Conservation (phyloP, 495 filamentous ascomycete species). For the Xylaria sp. region DNA sequence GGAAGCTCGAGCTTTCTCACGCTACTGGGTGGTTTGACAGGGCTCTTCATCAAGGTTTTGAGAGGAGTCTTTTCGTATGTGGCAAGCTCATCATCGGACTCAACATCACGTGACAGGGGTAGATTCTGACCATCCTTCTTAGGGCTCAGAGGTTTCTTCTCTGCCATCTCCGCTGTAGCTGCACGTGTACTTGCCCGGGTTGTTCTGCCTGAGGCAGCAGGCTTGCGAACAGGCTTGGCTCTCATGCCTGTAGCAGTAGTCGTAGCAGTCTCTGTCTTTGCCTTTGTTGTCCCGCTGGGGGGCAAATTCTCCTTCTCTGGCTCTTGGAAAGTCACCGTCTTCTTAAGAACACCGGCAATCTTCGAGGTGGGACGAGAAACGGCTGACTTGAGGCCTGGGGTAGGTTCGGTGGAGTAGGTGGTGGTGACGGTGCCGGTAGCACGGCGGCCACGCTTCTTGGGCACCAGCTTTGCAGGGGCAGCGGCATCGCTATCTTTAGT, state of each 20-base stretch:
- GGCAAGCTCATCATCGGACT: slow-evolving; percentile 63
- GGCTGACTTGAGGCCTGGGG: slow-evolving; percentile 45
- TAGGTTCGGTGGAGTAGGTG: slow-evolving; percentile 44
- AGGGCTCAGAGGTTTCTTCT: slow-evolving; percentile 57
- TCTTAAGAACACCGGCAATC: slow-evolving; percentile 46
- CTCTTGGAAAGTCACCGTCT: slow-evolving; percentile 63
- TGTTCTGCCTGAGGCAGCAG: slow-evolving; percentile 33
- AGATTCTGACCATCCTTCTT: slow-evolving; percentile 63
- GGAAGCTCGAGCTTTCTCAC: slow-evolving; percentile 40
- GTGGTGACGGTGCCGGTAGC: slow-evolving; percentile 38
- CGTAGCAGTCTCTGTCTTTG: slow-evolving; percentile 39
- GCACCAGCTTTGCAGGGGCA: slow-evolving; percentile 33
- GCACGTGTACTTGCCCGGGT: slow-evolving; percentile 38
- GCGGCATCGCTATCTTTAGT: slow-evolving; percentile 34
- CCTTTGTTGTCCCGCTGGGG: slow-evolving; percentile 39
- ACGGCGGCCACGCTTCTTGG: slow-evolving; percentile 50
- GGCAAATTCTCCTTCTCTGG: slow-evolving; percentile 63
- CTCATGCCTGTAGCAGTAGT: slow-evolving; percentile 46
- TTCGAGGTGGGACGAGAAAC: slow-evolving; percentile 39
- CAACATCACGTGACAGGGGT: slow-evolving; percentile 43
- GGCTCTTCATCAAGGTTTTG: slow-evolving; percentile 55
- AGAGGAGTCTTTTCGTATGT: slow-evolving; percentile 56
- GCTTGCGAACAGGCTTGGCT: slow-evolving; percentile 52
- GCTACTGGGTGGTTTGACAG: slow-evolving; percentile 47
- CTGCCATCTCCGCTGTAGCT: slow-evolving; percentile 28